A percentile compares a stretch with the other conserved stretches of the same genome.
phyloP scores from a whole-genome alignment of 179 eudicot genomes.

The Beta lomatogona region DNA sequence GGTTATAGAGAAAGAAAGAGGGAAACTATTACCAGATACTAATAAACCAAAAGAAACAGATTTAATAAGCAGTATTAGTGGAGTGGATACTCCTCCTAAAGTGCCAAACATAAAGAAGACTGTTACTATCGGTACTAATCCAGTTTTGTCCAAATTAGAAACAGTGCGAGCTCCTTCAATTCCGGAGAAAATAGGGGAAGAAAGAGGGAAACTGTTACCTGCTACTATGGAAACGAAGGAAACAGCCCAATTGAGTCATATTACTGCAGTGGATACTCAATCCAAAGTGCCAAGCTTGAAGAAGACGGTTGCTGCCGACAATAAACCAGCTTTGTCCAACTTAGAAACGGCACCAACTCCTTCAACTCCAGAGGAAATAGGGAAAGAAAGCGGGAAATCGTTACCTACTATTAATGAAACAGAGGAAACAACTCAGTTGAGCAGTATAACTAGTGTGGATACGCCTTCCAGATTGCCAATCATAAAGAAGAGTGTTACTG shows the following conservation, averaged over 20 bases:
- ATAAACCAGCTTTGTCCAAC: conserved; percentile 3
- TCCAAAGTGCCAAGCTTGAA: neutral
- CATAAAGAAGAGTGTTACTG: conserved; percentile 12
- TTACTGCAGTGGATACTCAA: neutral
- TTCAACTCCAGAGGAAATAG: neutral
- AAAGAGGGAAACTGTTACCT: neutral
- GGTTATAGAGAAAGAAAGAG: conserved; percentile 8
- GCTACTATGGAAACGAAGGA: neutral
- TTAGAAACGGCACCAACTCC: neutral
- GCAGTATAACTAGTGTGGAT: conserved; percentile 27
- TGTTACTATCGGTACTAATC: conserved; percentile 15
- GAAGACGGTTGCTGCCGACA: neutral
- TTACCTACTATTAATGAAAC: neutral
- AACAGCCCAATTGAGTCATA: neutral
- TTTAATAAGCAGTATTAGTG: conserved; percentile 34
- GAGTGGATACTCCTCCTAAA: conserved; percentile 23
- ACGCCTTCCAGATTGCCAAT: conserved; percentile 18
- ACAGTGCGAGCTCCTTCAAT: neutral
- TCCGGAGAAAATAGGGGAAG: conserved; percentile 4
- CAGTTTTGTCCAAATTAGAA: conserved; percentile 11
- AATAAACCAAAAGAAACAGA: conserved; percentile 29
- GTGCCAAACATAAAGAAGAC: conserved; percentile 10
- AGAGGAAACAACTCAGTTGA: neutral
- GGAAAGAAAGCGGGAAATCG: neutral
- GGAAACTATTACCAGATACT: conserved; percentile 13